Base-by-base conservation (phyloP, 805 yeast genomes). In the Cyberlindnera veronae region DNA sequence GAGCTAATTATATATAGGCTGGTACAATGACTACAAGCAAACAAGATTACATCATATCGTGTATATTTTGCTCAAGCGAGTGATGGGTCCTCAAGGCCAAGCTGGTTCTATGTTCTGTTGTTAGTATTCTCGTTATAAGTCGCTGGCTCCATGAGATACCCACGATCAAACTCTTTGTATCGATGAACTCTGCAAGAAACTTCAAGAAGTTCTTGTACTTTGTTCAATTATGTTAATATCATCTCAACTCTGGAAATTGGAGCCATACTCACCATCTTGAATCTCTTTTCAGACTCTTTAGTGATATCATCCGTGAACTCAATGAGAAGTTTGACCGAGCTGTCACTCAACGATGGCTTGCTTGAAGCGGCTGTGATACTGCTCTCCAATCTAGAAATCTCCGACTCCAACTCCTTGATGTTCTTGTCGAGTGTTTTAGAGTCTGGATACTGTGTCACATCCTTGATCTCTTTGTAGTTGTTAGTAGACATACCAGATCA, bases 81-180 rank as follows among this genome's bases (percentile, higher is more conserved):
- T n/a, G n/a, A n/a, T n/a, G 46, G 50, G 13, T 41, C 48, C 17
- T 50, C 56, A n/a, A 51, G 44, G 1, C 56, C 54, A 11, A 51
- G 35, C 4, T 46, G 47, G 19, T 45, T 26, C 50, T 41, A 15
- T 14, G 13, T 26, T 14, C 6, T 6, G 5, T n/a, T n/a, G 40
- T 41, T 32, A 38, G 40, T 20, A 16, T n/a, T n/a, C n/a, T n/a
- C n/a, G n/a, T n/a, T n/a, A n/a, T n/a, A n/a, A n/a, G n/a, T n/a
- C n/a, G n/a, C n/a, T n/a, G n/a, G n/a, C n/a, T n/a, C n/a, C n/a
- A n/a, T n/a, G n/a, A n/a, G n/a, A 5, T 9, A 49, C 55, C 40
- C 20, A 54, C 55, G 7, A 41, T 23, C 21, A 53, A 29, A 1
- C 32, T 15, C 20, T 44, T 45, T 3, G 54, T 42, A 29, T 54